Conservation (phyloP, 1,284 basidiomycete species). For the Schizopora paradoxa region DNA sequence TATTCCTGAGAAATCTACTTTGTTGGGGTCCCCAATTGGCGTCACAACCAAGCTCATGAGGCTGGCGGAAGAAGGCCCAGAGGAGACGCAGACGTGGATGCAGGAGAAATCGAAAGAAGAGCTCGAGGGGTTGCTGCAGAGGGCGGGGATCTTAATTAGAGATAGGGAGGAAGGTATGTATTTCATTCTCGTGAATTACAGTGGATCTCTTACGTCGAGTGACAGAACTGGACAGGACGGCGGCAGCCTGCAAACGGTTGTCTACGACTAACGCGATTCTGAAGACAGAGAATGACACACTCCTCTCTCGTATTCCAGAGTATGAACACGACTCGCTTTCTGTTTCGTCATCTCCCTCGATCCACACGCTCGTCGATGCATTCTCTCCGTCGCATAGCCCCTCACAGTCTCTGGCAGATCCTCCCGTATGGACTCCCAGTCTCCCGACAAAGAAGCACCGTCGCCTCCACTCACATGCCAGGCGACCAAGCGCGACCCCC, state of each 20-base stretch:
- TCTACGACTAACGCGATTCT: constrained; percentile 65
- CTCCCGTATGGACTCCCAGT: constrained; percentile 25
- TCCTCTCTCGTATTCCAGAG: constrained; percentile 56
- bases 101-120: constrained; percentile 55
- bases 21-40: constrained; percentile 14
- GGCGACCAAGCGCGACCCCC: constrained; percentile 60
- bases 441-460: constrained; percentile 24
- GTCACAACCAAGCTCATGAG: constrained; percentile 10
- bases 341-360: constrained; percentile 27
- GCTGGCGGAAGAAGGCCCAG: neutral
- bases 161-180: constrained; percentile 67
- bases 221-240: constrained; percentile 54
- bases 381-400: constrained; percentile 16
- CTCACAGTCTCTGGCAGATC: constrained; percentile 32
- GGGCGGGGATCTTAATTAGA: constrained; percentile 69
- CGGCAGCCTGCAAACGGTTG: constrained; percentile 60
- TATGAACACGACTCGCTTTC: too few species aligned
- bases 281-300: constrained; percentile 61
- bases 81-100: neutral
- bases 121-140: constrained; percentile 57
- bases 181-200: constrained; percentile 5
- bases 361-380: constrained; percentile 25
- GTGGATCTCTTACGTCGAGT: neutral
- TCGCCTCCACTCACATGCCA: constrained; percentile 34
- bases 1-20: constrained; percentile 1